phyloP scores from a whole-genome alignment of 495 filamentous ascomycete species.

The Bathelium albidoporum region DNA sequence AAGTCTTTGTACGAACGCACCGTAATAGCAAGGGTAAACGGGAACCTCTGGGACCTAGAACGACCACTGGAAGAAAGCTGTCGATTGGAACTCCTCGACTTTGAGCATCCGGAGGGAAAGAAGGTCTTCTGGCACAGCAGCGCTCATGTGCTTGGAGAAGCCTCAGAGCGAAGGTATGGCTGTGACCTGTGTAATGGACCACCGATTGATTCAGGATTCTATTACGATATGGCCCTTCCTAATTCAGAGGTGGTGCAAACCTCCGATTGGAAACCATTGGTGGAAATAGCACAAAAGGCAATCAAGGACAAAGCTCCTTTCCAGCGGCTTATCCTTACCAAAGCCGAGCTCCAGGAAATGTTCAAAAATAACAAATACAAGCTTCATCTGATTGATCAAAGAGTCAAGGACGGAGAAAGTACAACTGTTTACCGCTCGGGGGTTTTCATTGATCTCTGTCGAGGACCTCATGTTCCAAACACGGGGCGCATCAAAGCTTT shows the following conservation, averaged over 20 bases:
- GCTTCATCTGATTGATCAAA: conserved; percentile 87
- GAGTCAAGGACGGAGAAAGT: conserved; percentile 74
- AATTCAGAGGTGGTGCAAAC: conserved; percentile 60
- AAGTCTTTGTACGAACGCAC: conserved; percentile 63
- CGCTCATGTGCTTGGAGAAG: conserved; percentile 90
- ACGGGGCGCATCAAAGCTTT: conserved; percentile 89
- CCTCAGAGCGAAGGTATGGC: conserved; percentile 76
- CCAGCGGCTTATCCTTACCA: conserved; percentile 76
- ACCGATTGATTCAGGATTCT: conserved; percentile 88
- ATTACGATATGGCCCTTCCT: conserved; percentile 91
- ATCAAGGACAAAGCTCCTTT: conserved; percentile 97
- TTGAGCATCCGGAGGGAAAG: conserved; percentile 72
- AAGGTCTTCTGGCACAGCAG: conserved; percentile 89
- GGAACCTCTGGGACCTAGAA: conserved; percentile 81
- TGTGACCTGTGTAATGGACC: conserved; percentile 90
- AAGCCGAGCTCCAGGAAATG: conserved; percentile 88
- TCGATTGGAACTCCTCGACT: conserved; percentile 68
- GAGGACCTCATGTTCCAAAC: conserved; percentile 79
- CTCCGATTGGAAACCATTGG: conserved; percentile 69
- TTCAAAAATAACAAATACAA: conserved; percentile 95
- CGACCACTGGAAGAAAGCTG: conserved; percentile 76
- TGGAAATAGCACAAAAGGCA: conserved; percentile 60
- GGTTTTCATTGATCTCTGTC: conserved; percentile 68
- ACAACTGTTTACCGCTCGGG: conserved; percentile 91
- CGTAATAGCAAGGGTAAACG: conserved; percentile 76